Percentiles rank a stretch among this genome's conserved stretches.
phyloP scores from a whole-genome alignment of 2,329 filamentous ascomycete species.

The Penicillium sp. region DNA sequence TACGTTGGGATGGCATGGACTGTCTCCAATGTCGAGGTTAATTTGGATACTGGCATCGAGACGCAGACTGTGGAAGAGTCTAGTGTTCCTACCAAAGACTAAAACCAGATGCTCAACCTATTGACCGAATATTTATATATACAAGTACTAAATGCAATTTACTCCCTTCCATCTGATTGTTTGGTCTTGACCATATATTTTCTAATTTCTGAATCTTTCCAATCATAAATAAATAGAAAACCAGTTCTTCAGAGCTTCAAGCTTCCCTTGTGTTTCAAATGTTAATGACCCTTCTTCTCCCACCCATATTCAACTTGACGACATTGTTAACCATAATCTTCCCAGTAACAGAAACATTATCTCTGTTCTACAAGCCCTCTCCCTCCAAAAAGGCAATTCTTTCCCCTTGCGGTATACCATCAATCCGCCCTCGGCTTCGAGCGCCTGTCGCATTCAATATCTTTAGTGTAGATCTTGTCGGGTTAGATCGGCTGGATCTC shows the following conservation, averaged over 20 bases:
- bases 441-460: constrained; percentile 49
- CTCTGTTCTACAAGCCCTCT: not conserved
- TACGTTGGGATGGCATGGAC: constrained; percentile 74
- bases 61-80: constrained; percentile 20
- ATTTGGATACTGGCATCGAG: constrained; percentile 32
- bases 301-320: constrained; percentile 45
- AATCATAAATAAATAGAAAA: constrained; percentile 40
- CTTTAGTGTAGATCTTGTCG: constrained; percentile 51
- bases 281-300: constrained; percentile 42
- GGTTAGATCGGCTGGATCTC: constrained; percentile 51
- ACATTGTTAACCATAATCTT: constrained; percentile 30
- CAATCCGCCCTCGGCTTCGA: constrained; percentile 35
- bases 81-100: constrained; percentile 16
- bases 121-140: not conserved
- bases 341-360: constrained; percentile 27
- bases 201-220: too few species aligned
- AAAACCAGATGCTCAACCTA: not conserved
- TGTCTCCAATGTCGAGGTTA: constrained; percentile 51
- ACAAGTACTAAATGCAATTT: not conserved
- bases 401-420: constrained; percentile 30
- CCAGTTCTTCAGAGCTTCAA: constrained; percentile 44
- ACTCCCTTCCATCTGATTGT: too few species aligned
- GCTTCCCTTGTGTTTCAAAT: constrained; percentile 38
- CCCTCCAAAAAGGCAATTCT: constrained; percentile 15
- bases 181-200: too few species aligned